A percentile compares a stretch with the other conserved stretches of the same genome.
These are phyloP conservation scores for Ambrosia trifida DNA, from an alignment of 129 eudicot genomes.

Conservation along the genomic window DNA sequence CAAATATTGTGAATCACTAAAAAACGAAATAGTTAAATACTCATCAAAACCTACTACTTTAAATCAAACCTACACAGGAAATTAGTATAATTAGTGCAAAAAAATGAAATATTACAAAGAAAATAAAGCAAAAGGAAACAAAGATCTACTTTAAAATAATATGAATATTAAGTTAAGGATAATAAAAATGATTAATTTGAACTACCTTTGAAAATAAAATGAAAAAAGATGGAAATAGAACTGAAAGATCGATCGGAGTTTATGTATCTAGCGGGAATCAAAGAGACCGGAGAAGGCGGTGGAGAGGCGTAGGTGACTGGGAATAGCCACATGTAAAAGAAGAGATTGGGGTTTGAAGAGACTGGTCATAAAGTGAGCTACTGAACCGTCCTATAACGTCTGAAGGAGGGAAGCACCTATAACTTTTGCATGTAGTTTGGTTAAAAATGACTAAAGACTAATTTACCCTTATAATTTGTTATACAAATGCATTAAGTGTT, in stretches of 20 bases:
- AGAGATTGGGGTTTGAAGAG: too few relatives aligned
- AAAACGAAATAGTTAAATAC: background rate
- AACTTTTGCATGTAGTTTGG: too few relatives aligned
- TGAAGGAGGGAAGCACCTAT: too few relatives aligned
- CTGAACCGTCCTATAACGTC: too few relatives aligned
- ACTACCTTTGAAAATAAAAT: conserved; percentile 11
- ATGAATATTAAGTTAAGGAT: conserved; percentile 9
- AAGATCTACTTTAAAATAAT: conserved; percentile 31
- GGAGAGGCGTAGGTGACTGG: conserved; percentile 30
- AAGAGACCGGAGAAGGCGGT: conserved; percentile 39
- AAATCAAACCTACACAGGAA: conserved; percentile 16
- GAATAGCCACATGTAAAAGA: too few relatives aligned
- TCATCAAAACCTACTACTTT: background rate
- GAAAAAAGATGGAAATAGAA: background rate
- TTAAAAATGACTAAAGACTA: too few relatives aligned
- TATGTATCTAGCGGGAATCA: conserved; percentile 46
- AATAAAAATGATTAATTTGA: background rate
- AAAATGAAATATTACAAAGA: background rate
- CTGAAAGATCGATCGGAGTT: conserved; percentile 29
- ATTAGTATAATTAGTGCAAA: conserved; percentile 10
- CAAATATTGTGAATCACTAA: conserved; percentile 11
- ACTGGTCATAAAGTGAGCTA: too few relatives aligned
- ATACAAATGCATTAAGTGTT: too few relatives aligned
- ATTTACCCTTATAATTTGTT: too few relatives aligned
- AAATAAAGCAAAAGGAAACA: conserved; percentile 24